These are phyloP conservation scores for Quercus parvula DNA, from an alignment of 306 rosid genomes.

Conservation along the genomic window DNA sequence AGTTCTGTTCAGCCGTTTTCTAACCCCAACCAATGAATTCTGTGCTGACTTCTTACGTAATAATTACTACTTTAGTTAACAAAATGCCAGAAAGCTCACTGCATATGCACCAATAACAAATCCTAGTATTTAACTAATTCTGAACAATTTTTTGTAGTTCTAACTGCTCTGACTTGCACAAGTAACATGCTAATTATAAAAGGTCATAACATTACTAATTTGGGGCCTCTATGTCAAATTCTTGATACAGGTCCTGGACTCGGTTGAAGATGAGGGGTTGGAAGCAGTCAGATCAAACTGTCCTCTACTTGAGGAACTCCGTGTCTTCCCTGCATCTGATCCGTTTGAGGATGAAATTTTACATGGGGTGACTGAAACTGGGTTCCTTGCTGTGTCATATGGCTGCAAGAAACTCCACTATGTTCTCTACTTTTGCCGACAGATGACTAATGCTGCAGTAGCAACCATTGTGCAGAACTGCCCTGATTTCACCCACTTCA, in stretches of 20 bases:
- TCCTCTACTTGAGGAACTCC: constrained; percentile 85
- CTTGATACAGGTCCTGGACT: constrained; percentile 65
- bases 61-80: background rate
- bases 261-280: constrained; percentile 78
- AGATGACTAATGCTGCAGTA: constrained; percentile 92
- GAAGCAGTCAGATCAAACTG: constrained; percentile 74
- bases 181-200: background rate
- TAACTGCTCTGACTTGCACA: background rate
- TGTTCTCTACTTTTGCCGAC: constrained; percentile 79
- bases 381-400: constrained; percentile 71
- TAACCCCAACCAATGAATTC: background rate
- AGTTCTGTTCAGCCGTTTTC: too few species aligned
- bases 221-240: background rate
- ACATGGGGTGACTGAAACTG: constrained; percentile 72
- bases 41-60: background rate
- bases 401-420: constrained; percentile 75
- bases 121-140: background rate
- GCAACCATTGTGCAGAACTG: constrained; percentile 76
- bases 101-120: background rate
- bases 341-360: constrained; percentile 50
- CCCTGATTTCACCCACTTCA: constrained; percentile 79
- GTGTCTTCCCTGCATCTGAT: constrained; percentile 65
- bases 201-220: background rate
- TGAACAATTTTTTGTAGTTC: background rate
- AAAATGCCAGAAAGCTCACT: background rate